Evolutionary conservation across 2,329 filamentous ascomycete species (phyloP), one percentile per base, ranked within the genome.

Genomic region (Aspergillus terreus): DNA sequence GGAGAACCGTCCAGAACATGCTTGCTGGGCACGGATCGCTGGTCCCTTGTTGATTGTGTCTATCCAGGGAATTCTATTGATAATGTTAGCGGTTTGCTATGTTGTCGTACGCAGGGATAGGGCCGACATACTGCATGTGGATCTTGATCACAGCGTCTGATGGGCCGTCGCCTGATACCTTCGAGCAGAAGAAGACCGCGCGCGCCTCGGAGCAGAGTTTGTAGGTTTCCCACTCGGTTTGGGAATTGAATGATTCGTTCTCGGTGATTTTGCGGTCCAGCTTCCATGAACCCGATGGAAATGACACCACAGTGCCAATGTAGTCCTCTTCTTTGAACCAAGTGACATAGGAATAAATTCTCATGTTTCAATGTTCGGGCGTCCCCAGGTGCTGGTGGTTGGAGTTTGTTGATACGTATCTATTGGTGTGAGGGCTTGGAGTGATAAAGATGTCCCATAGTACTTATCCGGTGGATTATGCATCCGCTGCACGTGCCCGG

Each of bases 251-350:
- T 4, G 47, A 52, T 3, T 43, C 25, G 32, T 46, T 15, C 21
- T 53, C 51, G n/a, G 17, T 17, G 17, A 17, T 2, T 17, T 17
- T 17, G 17, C 17, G 17, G 17, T 17, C 17, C 17, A 17, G 17
- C 17, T 17, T 17, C 17, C 17, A 17, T 17, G 17, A 17, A 17
- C 17, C 17, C 17, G 17, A 17, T 17, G 51, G 43, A 14, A 53
- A 50, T 40, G 21, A 30, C 2, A 53, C 12, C 12, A 43, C 43
- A 4, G 27, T n/a, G n/a, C 36, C 36, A 6, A 50, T 41, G 21
- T 44, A 47, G 11, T 50, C 44, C 32, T 50, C 32, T 3, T 53
- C 47, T 2, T 50, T 40, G 6, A 53, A 50, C 47, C 47, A 50
- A 14, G 41, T 50, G 27, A 53, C 5, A 14, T 11, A 14, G 4